phyloP scores from a whole-genome alignment of 768 basidiomycete genomes.

The Gloeophyllum trabeum region DNA sequence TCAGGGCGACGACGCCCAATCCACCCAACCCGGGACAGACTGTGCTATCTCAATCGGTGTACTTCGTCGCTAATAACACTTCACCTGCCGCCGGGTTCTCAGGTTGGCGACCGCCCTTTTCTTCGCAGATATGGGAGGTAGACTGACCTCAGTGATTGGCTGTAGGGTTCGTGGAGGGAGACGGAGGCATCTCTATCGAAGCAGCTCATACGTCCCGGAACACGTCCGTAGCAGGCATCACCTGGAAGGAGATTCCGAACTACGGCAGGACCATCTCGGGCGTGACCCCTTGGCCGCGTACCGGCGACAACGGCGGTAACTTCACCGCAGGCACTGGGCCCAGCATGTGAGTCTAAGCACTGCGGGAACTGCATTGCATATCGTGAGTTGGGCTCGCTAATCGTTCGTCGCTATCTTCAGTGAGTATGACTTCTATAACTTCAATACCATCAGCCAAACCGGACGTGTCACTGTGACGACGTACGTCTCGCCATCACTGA shows the following conservation, averaged over 20 bases:
- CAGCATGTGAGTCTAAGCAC: constrained; percentile 38
- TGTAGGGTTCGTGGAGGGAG: constrained; percentile 48
- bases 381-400: no score
- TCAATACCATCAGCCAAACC: constrained; percentile 30
- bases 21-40: constrained; percentile 22
- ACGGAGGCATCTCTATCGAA: constrained; percentile 55
- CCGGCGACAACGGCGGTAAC: constrained; percentile 34
- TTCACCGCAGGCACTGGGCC: constrained; percentile 57
- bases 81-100: constrained; percentile 31
- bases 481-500: constrained; percentile 40
- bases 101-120: constrained; percentile 25
- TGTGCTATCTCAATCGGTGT: constrained; percentile 18
- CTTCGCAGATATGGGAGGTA: neutral
- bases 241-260: constrained; percentile 49
- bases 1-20: constrained; percentile 26
- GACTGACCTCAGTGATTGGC: neutral
- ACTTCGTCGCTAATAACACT: constrained; percentile 20
- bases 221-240: constrained; percentile 34
- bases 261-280: constrained; percentile 51
- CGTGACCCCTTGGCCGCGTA: constrained; percentile 46
- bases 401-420: no score
- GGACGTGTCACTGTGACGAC: constrained; percentile 38
- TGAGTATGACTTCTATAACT: constrained; percentile 57
- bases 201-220: constrained; percentile 45
- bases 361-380: no score